Conservation (phyloP, 1,284 basidiomycete genomes). For the Irpex sp. region DNA sequence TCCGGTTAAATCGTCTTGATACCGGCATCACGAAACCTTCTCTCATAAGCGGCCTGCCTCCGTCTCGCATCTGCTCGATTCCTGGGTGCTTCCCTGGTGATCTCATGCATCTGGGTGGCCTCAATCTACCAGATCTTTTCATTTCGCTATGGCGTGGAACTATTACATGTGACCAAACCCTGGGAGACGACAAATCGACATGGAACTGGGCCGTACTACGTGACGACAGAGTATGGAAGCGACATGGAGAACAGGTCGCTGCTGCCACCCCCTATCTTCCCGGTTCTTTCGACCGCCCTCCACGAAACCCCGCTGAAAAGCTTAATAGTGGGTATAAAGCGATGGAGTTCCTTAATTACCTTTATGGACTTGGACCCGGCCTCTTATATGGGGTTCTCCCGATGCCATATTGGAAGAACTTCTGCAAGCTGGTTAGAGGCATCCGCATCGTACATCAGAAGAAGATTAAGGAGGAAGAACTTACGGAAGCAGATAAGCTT, state of each 20-base stretch:
- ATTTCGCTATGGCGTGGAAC: constrained; percentile 18
- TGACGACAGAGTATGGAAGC: constrained; percentile 10
- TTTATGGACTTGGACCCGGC: constrained; percentile 36
- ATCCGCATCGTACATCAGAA: constrained; percentile 22
- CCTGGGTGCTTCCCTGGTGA: constrained; percentile 18
- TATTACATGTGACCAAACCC: constrained; percentile 9
- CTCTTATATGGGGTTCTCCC: constrained; percentile 30
- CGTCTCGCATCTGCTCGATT: constrained; percentile 3
- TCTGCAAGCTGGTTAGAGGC: constrained; percentile 30
- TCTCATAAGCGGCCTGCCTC: constrained; percentile 18
- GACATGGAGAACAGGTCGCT: constrained; percentile 14
- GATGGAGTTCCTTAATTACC: constrained; percentile 31
- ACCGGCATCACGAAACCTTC: constrained; percentile 21
- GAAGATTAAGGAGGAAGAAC: constrained; percentile 1
- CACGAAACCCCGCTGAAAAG: constrained; percentile 22
- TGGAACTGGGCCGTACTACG: constrained; percentile 19
- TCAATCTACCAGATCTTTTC: constrained; percentile 21
- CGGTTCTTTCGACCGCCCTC: constrained; percentile 20
- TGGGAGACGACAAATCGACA: constrained; percentile 6
- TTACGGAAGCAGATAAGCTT: constrained; percentile 1
- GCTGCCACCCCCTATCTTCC: constrained; percentile 13
- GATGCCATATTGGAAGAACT: constrained; percentile 26
- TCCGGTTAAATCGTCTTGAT: constrained; percentile 7
- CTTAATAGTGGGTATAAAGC: constrained; percentile 25
- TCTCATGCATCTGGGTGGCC: constrained; percentile 19